Percentiles rank a stretch among this genome's conserved stretches.
phyloP scores from a whole-genome alignment of 2,329 filamentous ascomycete genomes.

The Akanthomyces uredinophilus region DNA sequence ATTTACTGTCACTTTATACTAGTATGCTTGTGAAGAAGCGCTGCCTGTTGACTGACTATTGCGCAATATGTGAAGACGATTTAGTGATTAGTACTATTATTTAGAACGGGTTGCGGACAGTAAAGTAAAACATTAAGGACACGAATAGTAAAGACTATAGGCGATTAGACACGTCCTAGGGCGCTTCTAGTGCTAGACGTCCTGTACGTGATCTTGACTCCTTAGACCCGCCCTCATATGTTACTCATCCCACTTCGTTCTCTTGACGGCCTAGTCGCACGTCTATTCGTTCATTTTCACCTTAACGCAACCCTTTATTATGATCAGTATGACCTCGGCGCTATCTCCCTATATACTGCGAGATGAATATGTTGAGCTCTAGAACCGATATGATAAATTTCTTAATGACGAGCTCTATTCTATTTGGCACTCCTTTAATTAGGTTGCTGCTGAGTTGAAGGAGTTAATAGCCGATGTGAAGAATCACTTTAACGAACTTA shows the following conservation, averaged over 20 bases:
- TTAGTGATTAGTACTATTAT: too few relatives aligned
- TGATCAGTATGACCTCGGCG: neutral
- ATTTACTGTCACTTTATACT: too few relatives aligned
- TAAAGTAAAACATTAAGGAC: too few relatives aligned
- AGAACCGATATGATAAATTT: neutral
- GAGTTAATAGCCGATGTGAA: neutral
- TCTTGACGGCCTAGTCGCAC: neutral
- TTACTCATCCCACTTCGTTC: neutral
- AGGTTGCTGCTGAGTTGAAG: neutral
- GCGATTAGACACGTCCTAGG: too few relatives aligned
- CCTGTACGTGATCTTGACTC: too few relatives aligned
- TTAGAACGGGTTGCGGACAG: too few relatives aligned
- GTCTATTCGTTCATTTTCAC: neutral
- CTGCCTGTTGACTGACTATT: too few relatives aligned
- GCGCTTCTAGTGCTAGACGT: too few relatives aligned
- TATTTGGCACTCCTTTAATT: neutral
- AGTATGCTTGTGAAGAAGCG: too few relatives aligned
- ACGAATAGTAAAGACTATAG: too few relatives aligned
- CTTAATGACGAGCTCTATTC: neutral
- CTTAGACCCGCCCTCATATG: too few relatives aligned
- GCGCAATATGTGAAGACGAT: too few relatives aligned
- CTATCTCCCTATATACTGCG: neutral
- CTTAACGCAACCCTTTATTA: neutral
- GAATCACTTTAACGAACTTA: neutral
- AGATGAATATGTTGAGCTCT: neutral